A percentile compares a stretch with the other conserved stretches of the same genome.
phyloP scores from a whole-genome alignment of 2,329 filamentous ascomycete species.

The Aspergillus ruber region DNA sequence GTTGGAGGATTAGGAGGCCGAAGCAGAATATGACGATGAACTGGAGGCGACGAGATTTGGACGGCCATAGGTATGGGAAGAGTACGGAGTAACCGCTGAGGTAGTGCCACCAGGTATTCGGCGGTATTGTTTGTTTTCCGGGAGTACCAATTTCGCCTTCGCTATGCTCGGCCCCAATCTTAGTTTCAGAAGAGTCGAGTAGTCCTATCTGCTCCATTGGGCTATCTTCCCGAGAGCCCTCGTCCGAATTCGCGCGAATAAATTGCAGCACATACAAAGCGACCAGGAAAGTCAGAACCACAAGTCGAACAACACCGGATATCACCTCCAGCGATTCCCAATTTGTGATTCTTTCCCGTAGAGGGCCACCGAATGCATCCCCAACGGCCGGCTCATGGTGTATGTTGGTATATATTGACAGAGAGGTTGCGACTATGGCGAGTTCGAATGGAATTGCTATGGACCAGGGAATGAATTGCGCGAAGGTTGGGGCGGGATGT shows the following conservation, averaged over 20 bases:
- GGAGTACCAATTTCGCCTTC: constrained; percentile 43
- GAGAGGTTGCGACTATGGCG: constrained; percentile 62
- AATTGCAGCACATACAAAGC: constrained; percentile 52
- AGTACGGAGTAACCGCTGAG: constrained; percentile 86
- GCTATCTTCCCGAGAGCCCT: constrained; percentile 24
- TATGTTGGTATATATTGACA: constrained; percentile 60
- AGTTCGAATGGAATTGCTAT: constrained; percentile 65
- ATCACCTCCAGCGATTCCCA: constrained; percentile 38
- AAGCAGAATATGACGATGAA: constrained; percentile 77
- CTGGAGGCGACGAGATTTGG: constrained; percentile 68
- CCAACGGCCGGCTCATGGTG: constrained; percentile 59
- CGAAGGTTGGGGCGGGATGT: constrained; percentile 68
- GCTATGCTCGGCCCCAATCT: constrained; percentile 41
- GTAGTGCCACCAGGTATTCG: constrained; percentile 86
- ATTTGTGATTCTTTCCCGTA: constrained; percentile 34
- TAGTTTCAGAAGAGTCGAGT: constrained; percentile 33
- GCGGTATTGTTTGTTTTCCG: constrained; percentile 40
- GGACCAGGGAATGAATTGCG: constrained; percentile 75
- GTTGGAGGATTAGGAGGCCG: constrained; percentile 68
- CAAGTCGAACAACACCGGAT: constrained; percentile 62
- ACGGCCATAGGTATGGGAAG: constrained; percentile 95
- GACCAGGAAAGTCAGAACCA: constrained; percentile 57
- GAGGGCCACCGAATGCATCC: constrained; percentile 38
- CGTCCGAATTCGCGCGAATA: constrained; percentile 38
- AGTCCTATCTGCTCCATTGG: constrained; percentile 39